Conservation (phyloP, 768 basidiomycete genomes). For the Phaffia tasmanica region DNA sequence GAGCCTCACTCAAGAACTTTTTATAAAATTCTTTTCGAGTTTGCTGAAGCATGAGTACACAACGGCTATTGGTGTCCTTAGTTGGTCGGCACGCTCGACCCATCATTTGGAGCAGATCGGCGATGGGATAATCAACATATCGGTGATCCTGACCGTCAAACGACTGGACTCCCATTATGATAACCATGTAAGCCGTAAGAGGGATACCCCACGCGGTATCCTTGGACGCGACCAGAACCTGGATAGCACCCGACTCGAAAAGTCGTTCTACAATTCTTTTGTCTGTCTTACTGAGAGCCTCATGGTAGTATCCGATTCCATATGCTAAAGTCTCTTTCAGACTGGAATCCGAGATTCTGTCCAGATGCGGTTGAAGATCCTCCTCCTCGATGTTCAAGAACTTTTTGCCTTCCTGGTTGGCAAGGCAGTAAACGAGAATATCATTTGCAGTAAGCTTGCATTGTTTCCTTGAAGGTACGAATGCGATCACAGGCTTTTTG, state of each 20-base stretch:
- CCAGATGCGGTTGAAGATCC: slow-evolving; percentile 77
- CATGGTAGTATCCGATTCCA: slow-evolving; percentile 91
- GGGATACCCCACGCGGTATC: slow-evolving; percentile 96
- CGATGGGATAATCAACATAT: slow-evolving; percentile 94
- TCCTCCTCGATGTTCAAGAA: slow-evolving; percentile 80
- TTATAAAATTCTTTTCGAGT: slow-evolving; percentile 98
- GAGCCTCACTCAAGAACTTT: slow-evolving; percentile 92
- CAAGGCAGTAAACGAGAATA: slow-evolving; percentile 71
- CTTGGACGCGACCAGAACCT: slow-evolving; percentile 87
- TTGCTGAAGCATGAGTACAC: slow-evolving; percentile 94
- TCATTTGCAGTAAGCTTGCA: slow-evolving; percentile 90
- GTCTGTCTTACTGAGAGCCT: slow-evolving; percentile 82
- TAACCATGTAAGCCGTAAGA: slow-evolving; percentile 88
- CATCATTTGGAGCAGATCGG: slow-evolving; percentile 99
- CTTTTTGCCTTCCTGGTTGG: slow-evolving; percentile 69
- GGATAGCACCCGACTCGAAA: slow-evolving; percentile 88
- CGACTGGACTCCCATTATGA: slow-evolving; percentile 97
- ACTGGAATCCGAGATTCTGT: slow-evolving; percentile 63
- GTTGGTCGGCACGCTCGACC: slow-evolving; percentile 87
- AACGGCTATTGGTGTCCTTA: slow-evolving; percentile 80
- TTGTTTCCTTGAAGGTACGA: slow-evolving; percentile 86
- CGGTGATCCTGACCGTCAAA: slow-evolving; percentile 97
- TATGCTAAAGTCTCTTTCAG: slow-evolving; percentile 72
- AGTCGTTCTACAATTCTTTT: slow-evolving; percentile 84
- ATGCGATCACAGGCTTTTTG: slow-evolving; percentile 75